Conservation (phyloP, 192 early-diverging fungal species). For the Mortierella antarctica region DNA sequence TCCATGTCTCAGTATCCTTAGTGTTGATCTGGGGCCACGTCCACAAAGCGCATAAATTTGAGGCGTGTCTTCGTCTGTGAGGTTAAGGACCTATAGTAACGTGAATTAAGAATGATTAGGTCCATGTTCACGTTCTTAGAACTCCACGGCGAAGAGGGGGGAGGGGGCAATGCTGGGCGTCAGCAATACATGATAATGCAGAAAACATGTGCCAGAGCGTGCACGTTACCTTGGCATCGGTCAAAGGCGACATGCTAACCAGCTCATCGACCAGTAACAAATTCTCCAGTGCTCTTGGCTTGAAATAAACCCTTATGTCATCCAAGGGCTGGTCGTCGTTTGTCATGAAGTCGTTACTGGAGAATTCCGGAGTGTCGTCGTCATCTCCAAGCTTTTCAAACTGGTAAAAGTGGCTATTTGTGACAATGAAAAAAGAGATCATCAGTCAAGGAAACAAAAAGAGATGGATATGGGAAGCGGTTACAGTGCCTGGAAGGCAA, state of each 20-base stretch:
- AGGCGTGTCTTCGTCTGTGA: slow-evolving; percentile 91
- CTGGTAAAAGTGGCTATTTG: slow-evolving; percentile 82
- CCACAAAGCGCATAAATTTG: slow-evolving; percentile 95
- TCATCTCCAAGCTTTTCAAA: slow-evolving; percentile 96
- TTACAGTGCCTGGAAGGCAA: not conserved
- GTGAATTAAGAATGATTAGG: not conserved
- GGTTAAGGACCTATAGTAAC: slow-evolving; percentile 73
- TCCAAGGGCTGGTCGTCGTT: slow-evolving; percentile 61
- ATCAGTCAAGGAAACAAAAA: not conserved
- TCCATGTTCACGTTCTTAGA: no score
- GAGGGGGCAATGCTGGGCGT: no score
- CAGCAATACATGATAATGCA: not conserved
- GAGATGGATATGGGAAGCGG: no score
- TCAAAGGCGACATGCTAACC: slow-evolving; percentile 83
- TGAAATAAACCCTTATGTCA: slow-evolving; percentile 64
- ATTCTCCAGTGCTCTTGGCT: slow-evolving; percentile 83
- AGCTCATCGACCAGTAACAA: slow-evolving; percentile 93
- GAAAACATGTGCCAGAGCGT: not conserved
- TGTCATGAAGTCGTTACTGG: slow-evolving; percentile 74
- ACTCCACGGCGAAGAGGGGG: not conserved
- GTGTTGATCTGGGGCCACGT: slow-evolving; percentile 79
- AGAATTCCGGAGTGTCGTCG: slow-evolving; percentile 83
- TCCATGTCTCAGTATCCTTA: slow-evolving; percentile 92
- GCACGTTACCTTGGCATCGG: slow-evolving; percentile 72
- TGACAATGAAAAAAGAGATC: slow-evolving; percentile 15